A percentile compares a stretch with the other conserved stretches of the same genome.
Evolutionary conservation across 208 protist species (phyloP).

Genomic region (Leishmania mexicana): DNA sequence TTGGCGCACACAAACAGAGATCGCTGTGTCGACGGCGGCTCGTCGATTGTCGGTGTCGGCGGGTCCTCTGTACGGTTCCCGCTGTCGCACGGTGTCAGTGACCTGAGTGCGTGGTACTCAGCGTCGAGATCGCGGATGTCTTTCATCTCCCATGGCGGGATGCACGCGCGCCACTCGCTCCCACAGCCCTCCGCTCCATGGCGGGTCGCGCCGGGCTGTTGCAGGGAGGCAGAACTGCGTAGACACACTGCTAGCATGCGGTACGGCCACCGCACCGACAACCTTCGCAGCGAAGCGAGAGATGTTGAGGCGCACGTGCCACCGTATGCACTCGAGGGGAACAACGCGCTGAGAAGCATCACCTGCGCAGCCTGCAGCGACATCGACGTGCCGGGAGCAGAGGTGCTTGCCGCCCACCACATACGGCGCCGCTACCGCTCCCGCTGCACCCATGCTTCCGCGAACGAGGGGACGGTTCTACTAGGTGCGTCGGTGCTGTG

Average conservation of each 20-base stretch:
- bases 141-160: background rate
- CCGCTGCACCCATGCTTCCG: background rate
- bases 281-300: background rate
- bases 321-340: background rate
- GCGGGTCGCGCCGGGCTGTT: background rate
- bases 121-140: background rate
- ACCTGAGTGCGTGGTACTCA: background rate
- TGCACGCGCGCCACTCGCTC: background rate
- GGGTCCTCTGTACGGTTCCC: background rate
- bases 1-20: background rate
- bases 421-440: constrained; percentile 2
- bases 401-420: constrained; percentile 2
- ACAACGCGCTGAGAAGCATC: background rate
- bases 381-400: background rate
- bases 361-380: background rate
- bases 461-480: background rate
- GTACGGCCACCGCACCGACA: background rate
- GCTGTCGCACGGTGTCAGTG: background rate
- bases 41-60: background rate
- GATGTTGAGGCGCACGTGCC: background rate
- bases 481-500: background rate
- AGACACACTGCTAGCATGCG: background rate
- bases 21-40: background rate
- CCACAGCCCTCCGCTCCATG: background rate
- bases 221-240: background rate